phyloP scores from a whole-genome alignment of 345 rosid species.

The Xanthoceras sorbifolium region DNA sequence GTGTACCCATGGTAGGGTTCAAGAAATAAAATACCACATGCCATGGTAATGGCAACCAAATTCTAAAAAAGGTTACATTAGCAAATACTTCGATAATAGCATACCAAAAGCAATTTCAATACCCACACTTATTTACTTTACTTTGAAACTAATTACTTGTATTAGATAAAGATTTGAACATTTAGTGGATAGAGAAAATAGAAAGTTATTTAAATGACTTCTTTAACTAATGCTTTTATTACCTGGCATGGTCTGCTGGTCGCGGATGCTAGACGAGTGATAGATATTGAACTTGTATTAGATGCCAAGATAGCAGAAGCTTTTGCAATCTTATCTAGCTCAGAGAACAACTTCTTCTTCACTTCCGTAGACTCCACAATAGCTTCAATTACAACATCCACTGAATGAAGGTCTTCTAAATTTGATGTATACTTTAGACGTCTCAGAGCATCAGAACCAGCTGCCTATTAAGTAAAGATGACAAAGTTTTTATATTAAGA shows the following conservation, averaged over 20 bases:
- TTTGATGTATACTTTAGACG: slow-evolving; percentile 59
- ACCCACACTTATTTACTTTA: not conserved
- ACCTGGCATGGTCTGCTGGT: slow-evolving; percentile 81
- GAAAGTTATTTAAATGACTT: not conserved
- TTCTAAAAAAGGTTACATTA: not conserved
- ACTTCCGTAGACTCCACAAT: slow-evolving; percentile 85
- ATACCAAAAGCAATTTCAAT: not conserved
- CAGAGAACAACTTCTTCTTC: slow-evolving; percentile 66
- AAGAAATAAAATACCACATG: not conserved
- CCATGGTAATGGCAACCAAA: not conserved
- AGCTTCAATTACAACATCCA: slow-evolving; percentile 81
- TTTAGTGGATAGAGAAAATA: not conserved
- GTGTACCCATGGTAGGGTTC: not conserved
- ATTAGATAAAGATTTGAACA: not conserved
- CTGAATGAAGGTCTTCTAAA: slow-evolving; percentile 53
- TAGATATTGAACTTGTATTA: slow-evolving; percentile 90
- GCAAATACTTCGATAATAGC: not conserved
- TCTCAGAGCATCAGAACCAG: slow-evolving; percentile 54
- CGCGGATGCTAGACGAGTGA: slow-evolving; percentile 79
- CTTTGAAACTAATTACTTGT: not conserved
- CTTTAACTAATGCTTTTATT: not conserved
- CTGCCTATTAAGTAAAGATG: slow-evolving; percentile 44
- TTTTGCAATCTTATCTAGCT: slow-evolving; percentile 63
- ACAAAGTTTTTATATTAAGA: not conserved
- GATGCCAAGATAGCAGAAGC: slow-evolving; percentile 77